Percentiles rank a stretch among this genome's conserved stretches.
Evolutionary conservation across 352 stramenopile species (phyloP).

Genomic region (Globisporangium nunn): DNA sequence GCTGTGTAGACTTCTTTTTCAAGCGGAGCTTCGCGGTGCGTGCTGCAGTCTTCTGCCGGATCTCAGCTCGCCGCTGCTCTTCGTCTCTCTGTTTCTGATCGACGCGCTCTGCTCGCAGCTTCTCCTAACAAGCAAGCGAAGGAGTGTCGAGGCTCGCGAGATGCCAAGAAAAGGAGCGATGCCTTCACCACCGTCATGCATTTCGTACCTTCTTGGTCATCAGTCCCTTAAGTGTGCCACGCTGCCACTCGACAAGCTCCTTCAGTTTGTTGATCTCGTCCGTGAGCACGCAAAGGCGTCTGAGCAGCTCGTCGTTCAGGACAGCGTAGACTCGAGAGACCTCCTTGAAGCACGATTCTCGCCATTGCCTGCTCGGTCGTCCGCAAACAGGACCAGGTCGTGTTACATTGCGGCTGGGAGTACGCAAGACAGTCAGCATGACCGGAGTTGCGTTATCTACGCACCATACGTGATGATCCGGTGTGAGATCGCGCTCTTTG

Average conservation of each 20-base stretch:
- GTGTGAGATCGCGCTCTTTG: constrained; percentile 11
- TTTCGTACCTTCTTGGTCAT: constrained; percentile 19
- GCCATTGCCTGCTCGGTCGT: constrained; percentile 14
- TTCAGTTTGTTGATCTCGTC: background rate
- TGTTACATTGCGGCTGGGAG: no score
- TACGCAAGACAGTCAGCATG: background rate
- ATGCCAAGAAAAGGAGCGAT: background rate
- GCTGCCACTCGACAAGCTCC: background rate
- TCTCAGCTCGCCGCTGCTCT: constrained; percentile 12
- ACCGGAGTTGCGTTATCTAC: background rate
- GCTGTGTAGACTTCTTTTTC: constrained; percentile 2
- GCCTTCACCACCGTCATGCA: background rate
- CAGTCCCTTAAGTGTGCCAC: constrained; percentile 8
- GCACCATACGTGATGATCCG: constrained; percentile 21
- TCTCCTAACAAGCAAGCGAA: constrained; percentile 13
- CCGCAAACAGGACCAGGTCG: background rate
- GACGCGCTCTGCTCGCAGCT: constrained; percentile 16
- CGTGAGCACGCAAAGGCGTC: background rate
- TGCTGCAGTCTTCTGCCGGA: constrained; percentile 21
- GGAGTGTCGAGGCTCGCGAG: background rate
- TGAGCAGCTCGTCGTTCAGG: constrained; percentile 6
- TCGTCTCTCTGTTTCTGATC: constrained; percentile 17
- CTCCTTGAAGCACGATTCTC: constrained; percentile 19
- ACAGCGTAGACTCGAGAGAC: constrained; percentile 7
- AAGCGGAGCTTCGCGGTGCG: constrained; percentile 13